These are phyloP conservation scores for Yarrowia alimentaria DNA, from an alignment of 805 yeast species.

Conservation along the genomic window DNA sequence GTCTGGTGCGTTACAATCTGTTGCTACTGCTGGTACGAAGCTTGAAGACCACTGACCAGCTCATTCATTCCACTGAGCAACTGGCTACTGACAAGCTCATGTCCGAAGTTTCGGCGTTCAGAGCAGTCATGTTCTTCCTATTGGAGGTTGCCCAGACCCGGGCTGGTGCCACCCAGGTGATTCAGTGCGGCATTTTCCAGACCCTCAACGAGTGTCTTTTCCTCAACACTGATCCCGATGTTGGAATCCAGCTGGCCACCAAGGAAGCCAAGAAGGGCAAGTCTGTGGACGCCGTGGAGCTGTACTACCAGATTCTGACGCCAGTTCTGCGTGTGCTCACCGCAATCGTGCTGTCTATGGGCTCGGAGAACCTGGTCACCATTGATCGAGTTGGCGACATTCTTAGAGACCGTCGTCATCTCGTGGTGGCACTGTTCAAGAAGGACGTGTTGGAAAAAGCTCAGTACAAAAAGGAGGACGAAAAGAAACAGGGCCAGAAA, in stretches of 20 bases:
- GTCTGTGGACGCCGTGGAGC: conserved; percentile 49
- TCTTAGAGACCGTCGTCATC: conserved; percentile 50
- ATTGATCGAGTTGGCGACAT: conserved; percentile 53
- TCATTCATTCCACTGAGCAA: conserved; percentile 41
- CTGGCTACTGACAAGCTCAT: conserved; percentile 42
- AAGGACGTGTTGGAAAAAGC: conserved; percentile 45
- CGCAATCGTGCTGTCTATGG: conserved; percentile 69
- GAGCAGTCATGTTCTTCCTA: conserved; percentile 65
- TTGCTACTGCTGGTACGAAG: conserved; percentile 64
- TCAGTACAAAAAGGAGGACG: conserved; percentile 24
- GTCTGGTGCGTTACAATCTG: conserved; percentile 63
- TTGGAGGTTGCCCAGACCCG: conserved; percentile 73
- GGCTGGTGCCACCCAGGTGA: conserved; percentile 70
- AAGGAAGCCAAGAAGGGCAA: conserved; percentile 24
- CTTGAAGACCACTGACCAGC: conserved; percentile 59
- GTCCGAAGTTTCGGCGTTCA: conserved; percentile 76
- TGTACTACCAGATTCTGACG: conserved; percentile 58
- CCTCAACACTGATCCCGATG: conserved; percentile 70
- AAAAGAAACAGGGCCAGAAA: neutral
- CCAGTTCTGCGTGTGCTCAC: conserved; percentile 72
- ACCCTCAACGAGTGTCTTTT: conserved; percentile 57
- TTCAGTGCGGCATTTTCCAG: conserved; percentile 71
- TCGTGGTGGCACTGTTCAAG: conserved; percentile 62
- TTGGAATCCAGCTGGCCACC: conserved; percentile 57
- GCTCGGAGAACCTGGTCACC: conserved; percentile 66